Evolutionary conservation across 1,139 yeast species (phyloP).

Genomic region (Saccharomycopsis hybrid): DNA sequence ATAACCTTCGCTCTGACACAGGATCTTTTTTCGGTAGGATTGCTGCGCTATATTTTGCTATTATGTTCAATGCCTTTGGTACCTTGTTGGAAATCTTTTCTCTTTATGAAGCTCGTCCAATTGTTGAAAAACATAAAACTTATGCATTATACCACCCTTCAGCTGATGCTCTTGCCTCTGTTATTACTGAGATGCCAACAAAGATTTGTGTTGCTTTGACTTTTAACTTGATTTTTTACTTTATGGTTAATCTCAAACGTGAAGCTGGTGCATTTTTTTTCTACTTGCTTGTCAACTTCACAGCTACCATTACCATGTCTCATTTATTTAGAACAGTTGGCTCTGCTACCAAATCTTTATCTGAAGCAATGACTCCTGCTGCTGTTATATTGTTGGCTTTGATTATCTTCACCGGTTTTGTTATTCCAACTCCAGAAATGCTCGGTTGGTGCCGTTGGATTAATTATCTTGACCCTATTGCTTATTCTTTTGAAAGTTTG

Average conservation of each 20-base stretch:
- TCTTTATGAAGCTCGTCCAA: constrained; percentile 48
- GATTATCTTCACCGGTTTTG: constrained; percentile 57
- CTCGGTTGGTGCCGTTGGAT: constrained; percentile 68
- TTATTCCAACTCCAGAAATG: constrained; percentile 52
- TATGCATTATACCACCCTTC: constrained; percentile 63
- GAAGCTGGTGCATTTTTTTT: constrained; percentile 54
- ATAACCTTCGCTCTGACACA: constrained; percentile 41
- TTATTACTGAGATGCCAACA: constrained; percentile 53
- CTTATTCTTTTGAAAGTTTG: constrained; percentile 53
- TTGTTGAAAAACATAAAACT: constrained; percentile 63
- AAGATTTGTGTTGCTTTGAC: constrained; percentile 42
- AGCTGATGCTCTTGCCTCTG: constrained; percentile 58
- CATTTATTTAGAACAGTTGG: constrained; percentile 46
- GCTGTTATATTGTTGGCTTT: constrained; percentile 46
- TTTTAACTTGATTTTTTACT: constrained; percentile 52
- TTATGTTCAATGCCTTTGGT: constrained; percentile 61
- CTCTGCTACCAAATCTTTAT: constrained; percentile 43
- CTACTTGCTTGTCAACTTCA: constrained; percentile 42
- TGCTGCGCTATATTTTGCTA: constrained; percentile 61
- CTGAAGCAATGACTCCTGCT: constrained; percentile 61
- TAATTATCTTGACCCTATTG: constrained; percentile 55
- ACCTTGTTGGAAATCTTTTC: constrained; percentile 50
- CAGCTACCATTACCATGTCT: constrained; percentile 49
- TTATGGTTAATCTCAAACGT: constrained; percentile 52
- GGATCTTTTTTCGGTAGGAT: constrained; percentile 51